phyloP scores from a whole-genome alignment of 2,329 filamentous ascomycete genomes.

The Colletotrichum trifolii region DNA sequence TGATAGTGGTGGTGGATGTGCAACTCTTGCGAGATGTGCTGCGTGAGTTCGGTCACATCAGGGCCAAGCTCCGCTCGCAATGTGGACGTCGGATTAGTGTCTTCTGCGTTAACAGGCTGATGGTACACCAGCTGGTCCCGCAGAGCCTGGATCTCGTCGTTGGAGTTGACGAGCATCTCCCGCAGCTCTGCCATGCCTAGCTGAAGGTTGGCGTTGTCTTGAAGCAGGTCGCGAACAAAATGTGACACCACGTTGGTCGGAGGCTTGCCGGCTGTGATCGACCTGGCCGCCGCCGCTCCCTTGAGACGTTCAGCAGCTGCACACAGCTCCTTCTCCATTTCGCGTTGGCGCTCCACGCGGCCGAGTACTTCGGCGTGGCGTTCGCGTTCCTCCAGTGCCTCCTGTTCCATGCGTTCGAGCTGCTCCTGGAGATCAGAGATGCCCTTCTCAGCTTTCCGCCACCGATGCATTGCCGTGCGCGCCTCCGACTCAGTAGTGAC shows the following conservation, averaged over 20 bases:
- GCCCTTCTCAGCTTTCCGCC: constrained; percentile 85
- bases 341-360: constrained; percentile 85
- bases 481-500: constrained; percentile 78
- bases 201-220: constrained; percentile 95
- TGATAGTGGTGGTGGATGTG: constrained; percentile 98
- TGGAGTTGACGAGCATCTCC: constrained; percentile 90
- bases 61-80: constrained; percentile 78
- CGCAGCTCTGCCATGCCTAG: constrained; percentile 90
- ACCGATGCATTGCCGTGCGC: constrained; percentile 81
- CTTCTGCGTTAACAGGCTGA: constrained; percentile 70
- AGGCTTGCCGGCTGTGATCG: constrained; percentile 62
- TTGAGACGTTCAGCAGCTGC: constrained; percentile 84
- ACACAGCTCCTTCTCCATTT: constrained; percentile 84
- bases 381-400: constrained; percentile 82
- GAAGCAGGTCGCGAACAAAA: constrained; percentile 93
- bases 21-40: constrained; percentile 73
- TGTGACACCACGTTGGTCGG: constrained; percentile 85
- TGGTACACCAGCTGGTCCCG: constrained; percentile 85
- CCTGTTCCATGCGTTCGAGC: constrained; percentile 87
- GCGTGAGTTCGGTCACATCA: constrained; percentile 41
- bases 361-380: constrained; percentile 83
- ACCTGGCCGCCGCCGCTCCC: constrained; percentile 79
- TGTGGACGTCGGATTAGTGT: constrained; percentile 58
- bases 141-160: constrained; percentile 90
- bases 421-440: constrained; percentile 86